These are phyloP conservation scores for Camellia oleifera DNA, from an alignment of 179 eudicot genomes.

Conservation along the genomic window DNA sequence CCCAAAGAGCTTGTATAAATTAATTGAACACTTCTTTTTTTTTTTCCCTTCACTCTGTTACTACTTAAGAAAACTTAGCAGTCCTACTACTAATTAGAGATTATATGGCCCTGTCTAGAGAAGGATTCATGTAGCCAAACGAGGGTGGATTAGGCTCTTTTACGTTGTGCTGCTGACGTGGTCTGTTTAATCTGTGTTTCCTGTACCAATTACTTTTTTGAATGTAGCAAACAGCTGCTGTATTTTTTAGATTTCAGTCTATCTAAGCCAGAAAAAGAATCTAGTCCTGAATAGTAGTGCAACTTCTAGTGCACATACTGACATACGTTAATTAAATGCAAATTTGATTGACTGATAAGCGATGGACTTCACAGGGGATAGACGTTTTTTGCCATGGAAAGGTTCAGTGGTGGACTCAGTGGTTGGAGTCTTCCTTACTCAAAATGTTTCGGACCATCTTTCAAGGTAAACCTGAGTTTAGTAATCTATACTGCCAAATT, in stretches of 20 bases:
- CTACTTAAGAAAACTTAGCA: background rate
- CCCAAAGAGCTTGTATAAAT: background rate
- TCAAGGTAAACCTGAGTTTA: conserved; percentile 43
- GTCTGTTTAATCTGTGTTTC: background rate
- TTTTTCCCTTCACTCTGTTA: background rate
- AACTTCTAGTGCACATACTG: background rate
- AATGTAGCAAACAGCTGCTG: background rate
- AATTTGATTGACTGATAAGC: background rate
- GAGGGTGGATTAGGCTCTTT: background rate
- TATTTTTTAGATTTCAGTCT: background rate
- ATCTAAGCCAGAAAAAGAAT: background rate
- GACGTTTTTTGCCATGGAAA: conserved; percentile 68
- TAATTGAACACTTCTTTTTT: background rate
- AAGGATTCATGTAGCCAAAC: background rate
- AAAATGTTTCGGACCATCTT: conserved; percentile 53
- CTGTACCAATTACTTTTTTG: background rate
- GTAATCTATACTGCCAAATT: background rate
- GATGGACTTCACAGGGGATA: conserved; percentile 41
- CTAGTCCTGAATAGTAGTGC: background rate
- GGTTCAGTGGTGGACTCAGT: conserved; percentile 69
- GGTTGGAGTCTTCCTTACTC: conserved; percentile 21
- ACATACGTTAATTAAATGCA: background rate
- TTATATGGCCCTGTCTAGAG: background rate
- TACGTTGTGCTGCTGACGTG: background rate
- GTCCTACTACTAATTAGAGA: background rate